phyloP scores from a whole-genome alignment of 2,329 filamentous ascomycete species.

The Nemania diffusa region DNA sequence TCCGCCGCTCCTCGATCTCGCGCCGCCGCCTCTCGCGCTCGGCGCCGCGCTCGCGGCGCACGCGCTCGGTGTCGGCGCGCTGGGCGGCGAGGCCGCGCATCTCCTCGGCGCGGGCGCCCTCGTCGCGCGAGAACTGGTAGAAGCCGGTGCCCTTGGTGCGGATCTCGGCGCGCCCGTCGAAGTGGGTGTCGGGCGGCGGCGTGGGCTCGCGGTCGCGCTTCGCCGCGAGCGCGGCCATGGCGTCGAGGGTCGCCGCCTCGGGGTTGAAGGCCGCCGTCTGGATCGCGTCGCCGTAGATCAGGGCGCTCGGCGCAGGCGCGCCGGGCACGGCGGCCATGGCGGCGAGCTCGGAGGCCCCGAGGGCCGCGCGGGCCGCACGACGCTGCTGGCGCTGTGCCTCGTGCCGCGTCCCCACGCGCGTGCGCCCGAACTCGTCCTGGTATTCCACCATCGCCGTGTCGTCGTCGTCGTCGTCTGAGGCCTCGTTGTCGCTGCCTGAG shows the following conservation, averaged over 20 bases:
- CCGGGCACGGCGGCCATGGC: conserved; percentile 72
- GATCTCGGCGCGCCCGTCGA: conserved; percentile 85
- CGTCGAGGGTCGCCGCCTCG: conserved; percentile 65
- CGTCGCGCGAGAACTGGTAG: conserved; percentile 85
- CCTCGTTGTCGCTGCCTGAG: conserved; percentile 73
- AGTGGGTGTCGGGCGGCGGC: conserved; percentile 83
- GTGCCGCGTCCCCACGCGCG: conserved; percentile 75
- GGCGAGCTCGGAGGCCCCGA: conserved; percentile 71
- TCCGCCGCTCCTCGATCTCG: conserved; percentile 72
- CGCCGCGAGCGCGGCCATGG: conserved; percentile 81
- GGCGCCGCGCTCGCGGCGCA: conserved; percentile 73
- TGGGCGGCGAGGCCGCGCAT: conserved; percentile 83
- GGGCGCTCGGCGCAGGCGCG: conserved; percentile 65
- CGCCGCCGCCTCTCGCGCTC: conserved; percentile 68
- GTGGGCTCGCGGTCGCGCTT: conserved; percentile 83
- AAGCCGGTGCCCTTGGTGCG: conserved; percentile 90
- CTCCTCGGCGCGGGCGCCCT: conserved; percentile 69
- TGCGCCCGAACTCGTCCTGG: conserved; percentile 91
- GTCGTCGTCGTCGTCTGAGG: conserved; percentile 58
- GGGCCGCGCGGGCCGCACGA: conserved; percentile 60
- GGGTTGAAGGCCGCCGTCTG: conserved; percentile 86
- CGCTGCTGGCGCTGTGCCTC: conserved; percentile 74
- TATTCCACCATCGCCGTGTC: conserved; percentile 80
- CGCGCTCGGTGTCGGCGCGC: conserved; percentile 64
- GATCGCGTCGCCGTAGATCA: conserved; percentile 88